phyloP scores from a whole-genome alignment of 1,139 yeast genomes.

The Nakaseomyces uthaithaninus region DNA sequence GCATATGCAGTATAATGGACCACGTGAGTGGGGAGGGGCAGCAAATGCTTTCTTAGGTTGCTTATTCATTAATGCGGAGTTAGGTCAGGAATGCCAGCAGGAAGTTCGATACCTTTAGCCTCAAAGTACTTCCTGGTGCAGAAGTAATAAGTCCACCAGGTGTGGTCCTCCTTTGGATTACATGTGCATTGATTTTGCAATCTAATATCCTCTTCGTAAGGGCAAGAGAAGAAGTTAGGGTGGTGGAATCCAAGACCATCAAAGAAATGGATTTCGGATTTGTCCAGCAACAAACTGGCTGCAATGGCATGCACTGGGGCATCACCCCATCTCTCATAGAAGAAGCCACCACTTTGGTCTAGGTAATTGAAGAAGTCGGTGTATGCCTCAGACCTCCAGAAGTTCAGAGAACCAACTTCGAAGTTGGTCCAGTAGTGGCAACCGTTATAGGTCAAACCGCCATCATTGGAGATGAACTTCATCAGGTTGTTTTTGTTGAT shows the following conservation, averaged over 20 bases:
- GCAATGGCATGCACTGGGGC: constrained; percentile 88
- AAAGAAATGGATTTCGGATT: constrained; percentile 63
- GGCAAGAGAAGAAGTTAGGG: constrained; percentile 71
- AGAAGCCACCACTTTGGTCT: constrained; percentile 78
- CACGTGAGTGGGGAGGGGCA: too few relatives aligned
- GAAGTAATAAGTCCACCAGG: constrained; percentile 30
- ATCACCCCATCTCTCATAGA: constrained; percentile 91
- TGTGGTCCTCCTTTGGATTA: constrained; percentile 40
- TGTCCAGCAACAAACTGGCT: constrained; percentile 64
- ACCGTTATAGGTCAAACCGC: constrained; percentile 58
- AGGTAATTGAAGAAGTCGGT: constrained; percentile 58
- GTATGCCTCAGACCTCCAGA: constrained; percentile 71
- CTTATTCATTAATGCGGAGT: not conserved
- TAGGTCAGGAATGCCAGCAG: constrained; percentile 17
- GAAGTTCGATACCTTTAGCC: constrained; percentile 25
- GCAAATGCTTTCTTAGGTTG: too few relatives aligned
- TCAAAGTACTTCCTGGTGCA: constrained; percentile 31
- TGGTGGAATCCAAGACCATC: constrained; percentile 81
- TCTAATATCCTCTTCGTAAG: constrained; percentile 51
- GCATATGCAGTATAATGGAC: too few relatives aligned
- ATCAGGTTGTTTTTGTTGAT: constrained; percentile 59
- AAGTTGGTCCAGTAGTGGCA: constrained; percentile 90
- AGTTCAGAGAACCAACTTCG: constrained; percentile 65
- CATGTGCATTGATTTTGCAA: constrained; percentile 54
- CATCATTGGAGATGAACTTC: constrained; percentile 64